These are phyloP conservation scores for Solanum bulbocastanum DNA, from an alignment of 257 asterid genomes.

Conservation along the genomic window DNA sequence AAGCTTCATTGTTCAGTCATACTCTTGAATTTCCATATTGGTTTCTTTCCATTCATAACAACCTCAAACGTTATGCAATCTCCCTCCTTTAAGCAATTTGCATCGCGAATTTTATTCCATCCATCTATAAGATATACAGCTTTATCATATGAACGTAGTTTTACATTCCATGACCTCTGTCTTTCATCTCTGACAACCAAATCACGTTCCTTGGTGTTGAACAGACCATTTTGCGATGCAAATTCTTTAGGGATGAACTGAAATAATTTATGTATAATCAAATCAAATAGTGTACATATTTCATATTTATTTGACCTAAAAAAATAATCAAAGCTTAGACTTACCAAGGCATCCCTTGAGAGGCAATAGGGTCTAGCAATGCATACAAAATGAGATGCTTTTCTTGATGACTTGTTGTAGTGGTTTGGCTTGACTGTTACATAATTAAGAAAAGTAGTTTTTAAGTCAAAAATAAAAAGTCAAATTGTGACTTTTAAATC, in stretches of 20 bases:
- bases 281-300: background rate
- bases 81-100: background rate
- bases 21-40: background rate
- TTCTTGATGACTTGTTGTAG: background rate
- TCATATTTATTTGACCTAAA: background rate
- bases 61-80: background rate
- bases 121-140: background rate
- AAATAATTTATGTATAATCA: background rate
- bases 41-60: background rate
- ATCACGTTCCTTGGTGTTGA: background rate
- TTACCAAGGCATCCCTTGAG: background rate
- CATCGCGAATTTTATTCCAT: background rate
- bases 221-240: background rate
- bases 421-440: background rate
- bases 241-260: background rate
- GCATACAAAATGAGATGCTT: background rate
- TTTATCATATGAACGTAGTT: background rate
- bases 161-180: background rate
- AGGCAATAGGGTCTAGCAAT: background rate
- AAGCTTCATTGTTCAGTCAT: background rate
- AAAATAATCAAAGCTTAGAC: background rate
- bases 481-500: too few relatives aligned
- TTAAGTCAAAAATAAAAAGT: too few relatives aligned
- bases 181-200: background rate
- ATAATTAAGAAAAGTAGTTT: background rate